Base-by-base conservation (phyloP, 2,329 filamentous ascomycete species). In the Neonectria punicea region DNA sequence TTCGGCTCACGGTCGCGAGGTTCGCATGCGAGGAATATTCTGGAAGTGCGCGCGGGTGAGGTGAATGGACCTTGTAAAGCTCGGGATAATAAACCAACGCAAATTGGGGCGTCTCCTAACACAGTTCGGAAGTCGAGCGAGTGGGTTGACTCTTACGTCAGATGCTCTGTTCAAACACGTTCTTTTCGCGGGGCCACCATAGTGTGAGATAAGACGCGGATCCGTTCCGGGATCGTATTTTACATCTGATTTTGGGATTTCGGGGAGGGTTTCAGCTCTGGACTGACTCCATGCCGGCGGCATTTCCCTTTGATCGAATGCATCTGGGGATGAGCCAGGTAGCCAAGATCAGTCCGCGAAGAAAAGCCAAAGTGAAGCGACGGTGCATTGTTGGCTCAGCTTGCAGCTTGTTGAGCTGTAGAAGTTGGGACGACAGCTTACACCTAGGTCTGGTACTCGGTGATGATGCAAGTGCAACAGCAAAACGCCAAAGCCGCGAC, bases 121-220 rank as follows among this genome's bases (percentile, higher is more conserved):
- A 53, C 53, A 61, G 60, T 39, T 53, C 49, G 51, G 54, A 58
- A 53, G 43, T 56, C 34, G 22, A 46, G 53, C n/a, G 53, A 36
- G 65, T 67, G 55, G 51, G 16, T 67, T 64, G 62, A 66, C 65
- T 61, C 50, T 65, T 66, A 71, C 58, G 60, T 65, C 68, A 65
- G 67, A 54, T 69, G 57, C 55, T 67, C 49, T 59, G 61, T 65
- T 62, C n/a, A 58, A 69, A 61, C 59, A 67, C 65, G 61, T 65
- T 68, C 64, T 67, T 68, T 58, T 49, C 18, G 36, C 43, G 36
- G 36, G 34, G 34, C 41, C 59, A 63, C 55, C 44, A 58, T 53
- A 49, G 22, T 47, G 32, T 56, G 53, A 9, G 57, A 57, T 54
- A 55, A 51, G 51, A 61, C 61, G 64, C 57, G 63, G 60, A 56